These are phyloP conservation scores for Chenopodium album DNA, from an alignment of 148 eudicot species.

Conservation along the genomic window DNA sequence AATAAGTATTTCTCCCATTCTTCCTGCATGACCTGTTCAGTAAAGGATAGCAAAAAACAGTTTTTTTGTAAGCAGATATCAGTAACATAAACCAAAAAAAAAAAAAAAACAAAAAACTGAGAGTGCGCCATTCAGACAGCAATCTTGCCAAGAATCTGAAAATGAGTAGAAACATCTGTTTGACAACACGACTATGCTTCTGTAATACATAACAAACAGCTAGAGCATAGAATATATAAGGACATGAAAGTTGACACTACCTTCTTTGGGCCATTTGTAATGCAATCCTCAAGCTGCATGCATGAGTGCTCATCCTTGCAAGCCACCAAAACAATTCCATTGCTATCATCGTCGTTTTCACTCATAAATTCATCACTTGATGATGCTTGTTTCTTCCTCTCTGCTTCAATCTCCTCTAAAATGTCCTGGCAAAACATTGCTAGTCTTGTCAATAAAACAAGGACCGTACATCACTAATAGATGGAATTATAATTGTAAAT, in stretches of 20 bases:
- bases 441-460: conserved; percentile 18
- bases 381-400: conserved; percentile 56
- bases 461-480: background rate
- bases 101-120: too few species aligned
- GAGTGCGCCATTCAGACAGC: too few species aligned
- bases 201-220: background rate
- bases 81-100: background rate
- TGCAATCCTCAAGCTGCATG: conserved; percentile 96
- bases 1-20: conserved; percentile 98
- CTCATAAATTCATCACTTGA: conserved; percentile 37
- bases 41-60: background rate
- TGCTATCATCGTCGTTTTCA: conserved; percentile 42
- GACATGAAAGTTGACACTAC: conserved; percentile 32
- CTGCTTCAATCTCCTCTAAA: conserved; percentile 80
- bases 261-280: conserved; percentile 70
- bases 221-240: background rate
- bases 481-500: background rate
- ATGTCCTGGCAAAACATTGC: conserved; percentile 57
- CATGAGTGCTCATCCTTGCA: conserved; percentile 97
- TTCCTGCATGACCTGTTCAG: conserved; percentile 75
- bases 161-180: background rate
- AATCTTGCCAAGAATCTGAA: background rate
- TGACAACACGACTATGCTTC: background rate
- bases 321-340: conserved; percentile 78
- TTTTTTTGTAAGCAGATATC: background rate